A percentile compares a stretch with the other conserved stretches of the same genome.
phyloP scores from a whole-genome alignment of 2,329 filamentous ascomycete genomes.

The Aspergillus tanneri region DNA sequence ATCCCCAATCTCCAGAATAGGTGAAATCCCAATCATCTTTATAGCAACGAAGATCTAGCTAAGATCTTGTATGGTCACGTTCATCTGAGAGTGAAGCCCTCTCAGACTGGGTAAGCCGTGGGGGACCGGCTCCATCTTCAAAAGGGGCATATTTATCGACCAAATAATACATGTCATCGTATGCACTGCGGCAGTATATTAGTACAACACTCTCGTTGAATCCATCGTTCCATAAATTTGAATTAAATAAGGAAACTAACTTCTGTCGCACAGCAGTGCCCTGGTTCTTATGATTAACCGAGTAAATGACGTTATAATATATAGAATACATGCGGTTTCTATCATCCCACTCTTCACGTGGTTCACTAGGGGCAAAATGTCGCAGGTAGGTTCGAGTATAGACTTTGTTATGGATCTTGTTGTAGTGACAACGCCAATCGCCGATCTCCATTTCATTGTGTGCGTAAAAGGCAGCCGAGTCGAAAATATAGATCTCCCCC shows the following conservation, averaged over 20 bases:
- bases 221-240: too few relatives aligned
- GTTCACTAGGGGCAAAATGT: not conserved
- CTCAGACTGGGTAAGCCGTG: not conserved
- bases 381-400: not conserved
- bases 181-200: not conserved
- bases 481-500: too few relatives aligned
- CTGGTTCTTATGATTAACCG: not conserved
- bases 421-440: not conserved
- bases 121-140: not conserved
- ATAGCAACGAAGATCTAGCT: too few relatives aligned
- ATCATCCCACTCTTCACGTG: not conserved
- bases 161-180: not conserved
- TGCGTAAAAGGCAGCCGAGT: too few relatives aligned
- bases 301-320: not conserved
- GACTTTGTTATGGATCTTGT: not conserved
- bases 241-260: not conserved
- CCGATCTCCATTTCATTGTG: not conserved
- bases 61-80: not conserved
- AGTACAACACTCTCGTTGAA: too few relatives aligned
- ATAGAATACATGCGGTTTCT: not conserved
- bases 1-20: too few relatives aligned
- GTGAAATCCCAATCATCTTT: too few relatives aligned
- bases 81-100: not conserved
- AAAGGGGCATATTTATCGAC: not conserved
- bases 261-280: not conserved